Conservation (phyloP, 768 basidiomycete genomes). For the Lepiota subincarnata region DNA sequence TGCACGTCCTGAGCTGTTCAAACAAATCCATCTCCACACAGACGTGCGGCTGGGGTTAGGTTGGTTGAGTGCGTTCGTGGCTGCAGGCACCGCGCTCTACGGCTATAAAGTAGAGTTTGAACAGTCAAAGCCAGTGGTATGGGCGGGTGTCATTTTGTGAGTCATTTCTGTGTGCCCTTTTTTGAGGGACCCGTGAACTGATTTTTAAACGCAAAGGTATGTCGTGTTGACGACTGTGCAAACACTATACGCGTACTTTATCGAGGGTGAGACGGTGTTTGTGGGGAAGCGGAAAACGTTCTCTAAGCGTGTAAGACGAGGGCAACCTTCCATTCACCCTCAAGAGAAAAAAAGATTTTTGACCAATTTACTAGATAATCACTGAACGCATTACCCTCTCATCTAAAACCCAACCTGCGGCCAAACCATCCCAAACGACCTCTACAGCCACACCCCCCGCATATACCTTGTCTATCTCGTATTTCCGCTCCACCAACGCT, state of each 20-base stretch:
- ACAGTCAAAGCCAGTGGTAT: constrained; percentile 75
- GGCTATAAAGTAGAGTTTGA: constrained; percentile 89
- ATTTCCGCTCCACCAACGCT: constrained; percentile 75
- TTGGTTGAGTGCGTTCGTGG: constrained; percentile 81
- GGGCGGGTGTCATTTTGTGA: constrained; percentile 73
- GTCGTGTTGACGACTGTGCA: constrained; percentile 66
- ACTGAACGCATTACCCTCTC: constrained; percentile 84
- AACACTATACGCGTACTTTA: constrained; percentile 78
- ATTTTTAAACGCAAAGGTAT: constrained; percentile 49
- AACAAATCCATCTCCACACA: constrained; percentile 81
- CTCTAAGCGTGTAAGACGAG: constrained; percentile 71
- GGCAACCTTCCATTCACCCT: not conserved
- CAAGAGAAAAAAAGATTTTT: too few species aligned
- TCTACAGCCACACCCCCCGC: constrained; percentile 43
- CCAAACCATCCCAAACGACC: constrained; percentile 25
- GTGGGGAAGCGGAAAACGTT: constrained; percentile 88
- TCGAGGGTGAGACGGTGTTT: constrained; percentile 83
- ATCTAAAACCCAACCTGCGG: constrained; percentile 60
- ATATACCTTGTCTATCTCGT: constrained; percentile 64
- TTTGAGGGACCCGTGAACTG: not conserved
- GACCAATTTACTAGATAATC: constrained; percentile 57
- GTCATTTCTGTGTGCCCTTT: constrained; percentile 25
- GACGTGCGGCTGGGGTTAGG: constrained; percentile 86
- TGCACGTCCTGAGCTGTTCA: constrained; percentile 77
- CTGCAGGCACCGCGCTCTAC: constrained; percentile 77